phyloP scores from a whole-genome alignment of 345 rosid genomes.

The Linum trigynum region DNA sequence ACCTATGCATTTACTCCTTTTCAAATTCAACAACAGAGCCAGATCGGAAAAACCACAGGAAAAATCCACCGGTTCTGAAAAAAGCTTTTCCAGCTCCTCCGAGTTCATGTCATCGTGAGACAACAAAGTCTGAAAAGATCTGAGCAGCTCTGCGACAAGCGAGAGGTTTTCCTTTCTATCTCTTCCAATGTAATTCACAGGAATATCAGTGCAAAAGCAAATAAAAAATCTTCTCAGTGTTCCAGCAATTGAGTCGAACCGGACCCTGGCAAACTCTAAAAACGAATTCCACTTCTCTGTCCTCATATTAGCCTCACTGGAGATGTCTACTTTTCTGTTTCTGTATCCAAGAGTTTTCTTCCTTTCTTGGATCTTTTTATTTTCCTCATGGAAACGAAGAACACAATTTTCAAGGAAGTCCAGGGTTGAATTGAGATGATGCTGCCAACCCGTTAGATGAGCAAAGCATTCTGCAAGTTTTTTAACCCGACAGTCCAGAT shows the following conservation, averaged over 20 bases:
- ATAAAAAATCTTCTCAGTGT: too few species aligned
- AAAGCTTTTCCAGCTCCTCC: constrained; percentile 16
- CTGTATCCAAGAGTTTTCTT: not conserved
- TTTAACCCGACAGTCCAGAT: constrained; percentile 33
- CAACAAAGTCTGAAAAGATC: constrained; percentile 17
- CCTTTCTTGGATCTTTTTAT: not conserved
- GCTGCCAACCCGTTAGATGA: constrained; percentile 18
- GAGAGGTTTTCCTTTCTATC: constrained; percentile 9
- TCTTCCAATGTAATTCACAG: constrained; percentile 17
- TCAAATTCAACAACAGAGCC: not conserved
- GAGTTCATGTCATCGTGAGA: constrained; percentile 14
- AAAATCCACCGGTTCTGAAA: constrained; percentile 11
- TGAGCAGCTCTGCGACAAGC: constrained; percentile 16
- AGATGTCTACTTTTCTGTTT: too few species aligned
- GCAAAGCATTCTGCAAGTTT: constrained; percentile 24
- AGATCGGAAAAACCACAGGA: not conserved
- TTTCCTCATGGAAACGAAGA: constrained; percentile 10
- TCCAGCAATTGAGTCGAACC: too few species aligned
- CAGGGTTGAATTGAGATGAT: constrained; percentile 17
- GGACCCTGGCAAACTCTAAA: not conserved
- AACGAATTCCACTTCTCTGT: too few species aligned
- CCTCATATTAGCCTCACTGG: not conserved
- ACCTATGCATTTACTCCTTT: constrained; percentile 23
- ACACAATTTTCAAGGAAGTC: constrained; percentile 23
- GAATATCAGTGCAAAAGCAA: constrained; percentile 2